These are phyloP conservation scores for Plasmodium ovale DNA, from an alignment of 169 alveolate genomes.

Conservation along the genomic window DNA sequence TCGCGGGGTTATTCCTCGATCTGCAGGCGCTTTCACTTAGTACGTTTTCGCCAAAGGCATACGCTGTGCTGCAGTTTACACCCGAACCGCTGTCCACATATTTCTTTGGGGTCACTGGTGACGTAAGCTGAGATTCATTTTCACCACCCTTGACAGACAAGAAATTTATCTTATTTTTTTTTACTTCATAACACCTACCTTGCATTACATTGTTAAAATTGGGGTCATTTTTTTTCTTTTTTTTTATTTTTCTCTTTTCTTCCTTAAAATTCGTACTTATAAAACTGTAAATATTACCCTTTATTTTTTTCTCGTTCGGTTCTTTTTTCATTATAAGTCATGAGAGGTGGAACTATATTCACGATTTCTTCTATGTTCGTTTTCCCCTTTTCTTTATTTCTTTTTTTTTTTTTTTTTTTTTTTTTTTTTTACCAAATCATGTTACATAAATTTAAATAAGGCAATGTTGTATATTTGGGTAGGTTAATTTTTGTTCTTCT, in stretches of 20 bases:
- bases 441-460: neutral
- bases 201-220: neutral
- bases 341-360: neutral
- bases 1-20: neutral
- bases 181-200: neutral
- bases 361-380: neutral
- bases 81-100: no score
- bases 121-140: neutral
- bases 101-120: neutral
- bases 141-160: neutral
- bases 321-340: slow-evolving; percentile 53
- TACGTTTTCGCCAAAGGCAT: neutral
- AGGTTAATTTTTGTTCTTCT: no score
- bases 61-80: neutral
- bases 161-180: neutral
- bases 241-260: slow-evolving; percentile 1
- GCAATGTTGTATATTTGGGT: neutral
- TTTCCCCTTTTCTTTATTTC: neutral
- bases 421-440: neutral
- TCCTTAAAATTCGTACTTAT: slow-evolving; percentile 10
- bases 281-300: slow-evolving; percentile 22
- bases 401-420: neutral
- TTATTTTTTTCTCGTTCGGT: slow-evolving; percentile 25
- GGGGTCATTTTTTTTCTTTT: slow-evolving; percentile 13
- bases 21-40: neutral